phyloP scores from a whole-genome alignment of 2,329 filamentous ascomycete genomes.

The Hypomyces perniciosus region DNA sequence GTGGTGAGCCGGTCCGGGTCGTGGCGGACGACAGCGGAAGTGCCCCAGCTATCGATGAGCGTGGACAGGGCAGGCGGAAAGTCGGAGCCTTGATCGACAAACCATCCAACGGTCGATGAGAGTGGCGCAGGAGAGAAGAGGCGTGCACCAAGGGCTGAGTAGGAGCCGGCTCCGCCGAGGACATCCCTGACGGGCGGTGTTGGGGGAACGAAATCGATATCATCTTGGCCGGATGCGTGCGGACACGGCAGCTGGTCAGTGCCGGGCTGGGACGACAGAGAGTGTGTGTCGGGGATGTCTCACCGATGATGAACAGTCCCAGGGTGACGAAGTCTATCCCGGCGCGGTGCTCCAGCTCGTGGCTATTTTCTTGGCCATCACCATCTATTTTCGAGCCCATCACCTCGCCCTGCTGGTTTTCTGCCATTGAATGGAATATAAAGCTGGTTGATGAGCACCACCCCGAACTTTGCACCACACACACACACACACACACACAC shows the following conservation, averaged over 20 bases:
- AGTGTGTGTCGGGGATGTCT: constrained; percentile 19
- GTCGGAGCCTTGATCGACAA: constrained; percentile 83
- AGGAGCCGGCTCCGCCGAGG: constrained; percentile 84
- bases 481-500: too few species aligned
- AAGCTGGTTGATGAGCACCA: too few species aligned
- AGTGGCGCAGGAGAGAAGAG: constrained; percentile 68
- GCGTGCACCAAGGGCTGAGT: constrained; percentile 80
- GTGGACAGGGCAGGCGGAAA: constrained; percentile 64
- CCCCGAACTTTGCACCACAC: too few species aligned
- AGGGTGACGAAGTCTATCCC: constrained; percentile 60
- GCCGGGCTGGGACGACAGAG: constrained; percentile 6
- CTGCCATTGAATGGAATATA: too few species aligned
- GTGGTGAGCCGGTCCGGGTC: constrained; percentile 70
- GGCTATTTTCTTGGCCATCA: background rate
- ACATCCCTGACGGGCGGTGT: constrained; percentile 65
- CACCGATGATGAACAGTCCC: constrained; percentile 71
- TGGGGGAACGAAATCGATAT: constrained; percentile 78
- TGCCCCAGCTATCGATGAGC: constrained; percentile 68
- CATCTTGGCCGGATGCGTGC: constrained; percentile 52
- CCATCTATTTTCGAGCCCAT: constrained; percentile 5
- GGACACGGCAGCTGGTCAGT: constrained; percentile 6
- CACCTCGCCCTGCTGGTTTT: background rate
- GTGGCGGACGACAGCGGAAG: constrained; percentile 62
- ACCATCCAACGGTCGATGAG: constrained; percentile 73
- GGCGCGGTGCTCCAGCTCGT: constrained; percentile 2